Evolutionary conservation across 306 rosid species (phyloP), one percentile per base, ranked within the genome.

Genomic region (Trifolium fragiferum): DNA sequence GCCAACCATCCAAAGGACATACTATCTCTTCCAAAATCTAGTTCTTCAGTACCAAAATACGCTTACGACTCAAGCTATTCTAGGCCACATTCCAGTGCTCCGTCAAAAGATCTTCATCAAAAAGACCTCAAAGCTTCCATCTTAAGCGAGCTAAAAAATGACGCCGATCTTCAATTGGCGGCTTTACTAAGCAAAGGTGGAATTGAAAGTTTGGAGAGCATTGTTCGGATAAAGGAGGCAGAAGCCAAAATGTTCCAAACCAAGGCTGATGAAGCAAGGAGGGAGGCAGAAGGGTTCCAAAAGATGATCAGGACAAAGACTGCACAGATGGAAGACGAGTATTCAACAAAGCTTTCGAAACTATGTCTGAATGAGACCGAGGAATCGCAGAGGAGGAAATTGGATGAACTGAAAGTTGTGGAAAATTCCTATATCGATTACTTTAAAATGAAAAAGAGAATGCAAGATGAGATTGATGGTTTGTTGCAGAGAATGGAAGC

Each of bases 171-270:
- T 85, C 89, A 81, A 65, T 85, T 87, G 37, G 88, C 87, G n/a
- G 73, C 91, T 10, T 75, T 83, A 49, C 70, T 93, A 13, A 87
- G 87, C 72, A 86, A 86, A 79, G 95, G 87, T 6, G 90, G 92
- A 55, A 76, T 84, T 6, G 96, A 94, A 63, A 94, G 87, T 82
- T 84, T 95, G 85, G 99, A 92, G 62, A 86, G 98, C 88, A 75
- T 92, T 46, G 96, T 95, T 79, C 79, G 90, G 79, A 85, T 95
- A 76, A 95, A 95, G 92, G 94, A 92, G 75, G 99, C 99, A 0
- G 99, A 95, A 74, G 93, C 98, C 1, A 82, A 84, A 78, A 92
- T 95, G 99, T 95, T 92, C 83, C 97, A 92, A 84, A 84, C 76
- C 82, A 95, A 92, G 83, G 98, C 99, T 0, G 98, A 92, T 38